phyloP scores from a whole-genome alignment of 2,329 filamentous ascomycete genomes.

The Trichoderma sp. region DNA sequence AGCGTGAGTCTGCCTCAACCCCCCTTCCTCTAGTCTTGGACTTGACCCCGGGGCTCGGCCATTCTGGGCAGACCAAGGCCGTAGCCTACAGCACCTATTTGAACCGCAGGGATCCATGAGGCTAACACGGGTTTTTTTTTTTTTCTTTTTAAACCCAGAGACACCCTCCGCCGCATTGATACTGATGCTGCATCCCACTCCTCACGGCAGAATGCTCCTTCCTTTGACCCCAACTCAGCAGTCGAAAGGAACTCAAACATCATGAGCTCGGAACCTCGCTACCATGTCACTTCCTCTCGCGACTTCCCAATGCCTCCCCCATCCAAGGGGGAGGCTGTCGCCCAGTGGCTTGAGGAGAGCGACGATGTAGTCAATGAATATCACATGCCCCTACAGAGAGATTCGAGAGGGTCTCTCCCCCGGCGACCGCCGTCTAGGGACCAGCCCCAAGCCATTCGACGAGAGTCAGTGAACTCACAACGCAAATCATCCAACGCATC shows the following conservation, averaged over 20 bases:
- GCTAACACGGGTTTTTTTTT: neutral
- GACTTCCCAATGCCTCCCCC: slow-evolving; percentile 14
- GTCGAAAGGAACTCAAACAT: slow-evolving; percentile 3
- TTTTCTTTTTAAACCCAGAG: slow-evolving; percentile 9
- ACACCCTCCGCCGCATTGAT: slow-evolving; percentile 16
- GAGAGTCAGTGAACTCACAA: slow-evolving; percentile 15
- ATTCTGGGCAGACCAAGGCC: neutral
- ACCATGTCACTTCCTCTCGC: slow-evolving; percentile 2
- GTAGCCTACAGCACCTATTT: slow-evolving; percentile 2
- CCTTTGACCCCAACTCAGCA: slow-evolving; percentile 9
- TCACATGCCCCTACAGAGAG: slow-evolving; percentile 9
- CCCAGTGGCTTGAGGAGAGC: slow-evolving; percentile 18
- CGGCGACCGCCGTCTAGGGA: slow-evolving; percentile 11
- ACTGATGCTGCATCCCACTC: neutral
- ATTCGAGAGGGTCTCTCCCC: slow-evolving; percentile 14
- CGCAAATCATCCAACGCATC: slow-evolving; percentile 19
- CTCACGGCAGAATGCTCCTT: slow-evolving; percentile 5
- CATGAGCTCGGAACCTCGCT: slow-evolving; percentile 15
- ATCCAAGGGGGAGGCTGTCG: slow-evolving; percentile 8
- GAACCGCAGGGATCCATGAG: slow-evolving; percentile 1
- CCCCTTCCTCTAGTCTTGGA: neutral
- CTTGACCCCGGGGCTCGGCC: slow-evolving; percentile 10
- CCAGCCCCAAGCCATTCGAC: neutral
- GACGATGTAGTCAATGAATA: slow-evolving; percentile 12
- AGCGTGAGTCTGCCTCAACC: slow-evolving; percentile 19